These are phyloP conservation scores for Senna tora DNA, from an alignment of 306 rosid genomes.

Conservation along the genomic window DNA sequence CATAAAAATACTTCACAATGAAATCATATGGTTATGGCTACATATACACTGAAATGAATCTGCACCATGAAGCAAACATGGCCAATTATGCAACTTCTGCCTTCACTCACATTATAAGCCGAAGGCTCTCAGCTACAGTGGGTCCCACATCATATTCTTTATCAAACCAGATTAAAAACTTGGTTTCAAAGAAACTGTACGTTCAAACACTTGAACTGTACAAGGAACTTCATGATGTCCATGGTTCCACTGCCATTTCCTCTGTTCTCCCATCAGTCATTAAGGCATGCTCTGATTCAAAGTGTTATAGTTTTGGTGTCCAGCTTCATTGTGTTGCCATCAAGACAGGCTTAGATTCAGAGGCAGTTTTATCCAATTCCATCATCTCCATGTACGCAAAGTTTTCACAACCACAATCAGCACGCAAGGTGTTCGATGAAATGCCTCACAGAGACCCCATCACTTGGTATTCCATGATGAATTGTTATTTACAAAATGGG, in stretches of 20 bases:
- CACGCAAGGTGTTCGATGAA: constrained; percentile 63
- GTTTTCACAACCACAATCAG: constrained; percentile 35
- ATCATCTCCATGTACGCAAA: constrained; percentile 62
- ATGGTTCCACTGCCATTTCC: constrained; percentile 33
- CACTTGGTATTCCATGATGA: constrained; percentile 68
- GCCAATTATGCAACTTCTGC: constrained; percentile 6
- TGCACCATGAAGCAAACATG: constrained; percentile 28
- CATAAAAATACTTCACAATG: no score
- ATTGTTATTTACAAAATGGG: constrained; percentile 68
- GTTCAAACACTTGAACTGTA: constrained; percentile 49
- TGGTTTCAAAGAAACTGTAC: constrained; percentile 51
- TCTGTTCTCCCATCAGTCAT: constrained; percentile 64
- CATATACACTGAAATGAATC: neutral
- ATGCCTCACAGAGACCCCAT: constrained; percentile 57
- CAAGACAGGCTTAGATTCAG: constrained; percentile 46
- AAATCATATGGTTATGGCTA: neutral
- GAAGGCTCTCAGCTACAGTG: constrained; percentile 20
- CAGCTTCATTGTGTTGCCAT: constrained; percentile 63
- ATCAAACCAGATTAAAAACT: constrained; percentile 45
- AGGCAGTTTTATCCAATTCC: constrained; percentile 60
- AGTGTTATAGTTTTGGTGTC: constrained; percentile 42
- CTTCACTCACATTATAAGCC: constrained; percentile 4
- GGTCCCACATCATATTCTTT: constrained; percentile 23
- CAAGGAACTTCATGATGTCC: constrained; percentile 44
- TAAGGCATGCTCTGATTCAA: constrained; percentile 58